These are phyloP conservation scores for Volvariella volvacea DNA, from an alignment of 1,284 basidiomycete species.

Conservation along the genomic window DNA sequence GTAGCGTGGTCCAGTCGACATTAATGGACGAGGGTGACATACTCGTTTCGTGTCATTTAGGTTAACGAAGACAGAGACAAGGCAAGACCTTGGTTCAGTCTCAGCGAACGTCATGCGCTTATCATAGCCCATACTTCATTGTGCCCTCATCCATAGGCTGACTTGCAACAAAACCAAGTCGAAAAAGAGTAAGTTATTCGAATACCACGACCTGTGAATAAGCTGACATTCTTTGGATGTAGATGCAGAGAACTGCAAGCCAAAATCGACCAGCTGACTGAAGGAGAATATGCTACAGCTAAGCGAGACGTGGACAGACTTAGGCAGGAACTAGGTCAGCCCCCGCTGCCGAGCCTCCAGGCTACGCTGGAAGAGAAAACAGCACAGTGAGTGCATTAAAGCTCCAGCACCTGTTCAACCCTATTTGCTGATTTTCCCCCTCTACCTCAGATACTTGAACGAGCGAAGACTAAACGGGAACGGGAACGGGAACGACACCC, in stretches of 20 bases:
- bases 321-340: slow-evolving; percentile 66
- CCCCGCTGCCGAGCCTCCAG: slow-evolving; percentile 63
- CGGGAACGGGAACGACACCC: slow-evolving; percentile 17
- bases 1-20: no score
- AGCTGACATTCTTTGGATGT: slow-evolving; percentile 2
- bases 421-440: slow-evolving; percentile 1
- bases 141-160: slow-evolving; percentile 30
- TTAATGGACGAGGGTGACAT: no score
- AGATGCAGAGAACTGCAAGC: slow-evolving; percentile 57
- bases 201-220: neutral
- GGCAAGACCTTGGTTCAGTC: slow-evolving; percentile 25
- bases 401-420: neutral
- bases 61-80: slow-evolving; percentile 76
- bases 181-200: slow-evolving; percentile 53
- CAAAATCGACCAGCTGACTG: slow-evolving; percentile 60
- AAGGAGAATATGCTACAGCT: slow-evolving; percentile 65
- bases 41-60: slow-evolving; percentile 29
- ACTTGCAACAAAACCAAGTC: slow-evolving; percentile 33
- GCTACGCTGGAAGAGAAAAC: slow-evolving; percentile 67
- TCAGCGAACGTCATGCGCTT: slow-evolving; percentile 3
- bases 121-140: slow-evolving; percentile 6
- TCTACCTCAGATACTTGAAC: slow-evolving; percentile 31
- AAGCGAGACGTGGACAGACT: slow-evolving; percentile 70
- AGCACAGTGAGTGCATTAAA: slow-evolving; percentile 47
- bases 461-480: slow-evolving; percentile 35